Base-by-base conservation (phyloP, 2,329 filamentous ascomycete species). In the Xenosphaeropsis pyriputrescens region DNA sequence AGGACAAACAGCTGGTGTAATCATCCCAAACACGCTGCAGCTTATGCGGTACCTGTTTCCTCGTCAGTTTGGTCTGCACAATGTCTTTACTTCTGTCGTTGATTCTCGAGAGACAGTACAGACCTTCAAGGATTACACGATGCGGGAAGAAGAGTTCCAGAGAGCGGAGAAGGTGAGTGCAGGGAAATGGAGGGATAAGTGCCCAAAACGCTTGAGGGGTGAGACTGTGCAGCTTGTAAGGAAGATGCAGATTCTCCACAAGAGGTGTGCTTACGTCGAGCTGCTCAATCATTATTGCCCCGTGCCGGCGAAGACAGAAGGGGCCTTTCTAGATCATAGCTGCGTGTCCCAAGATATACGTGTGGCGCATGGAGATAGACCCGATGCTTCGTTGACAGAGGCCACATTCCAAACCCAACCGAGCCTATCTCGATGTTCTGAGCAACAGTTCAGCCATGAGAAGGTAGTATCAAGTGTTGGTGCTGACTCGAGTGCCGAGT, bases 1-100 rank as follows among this genome's bases (percentile, higher is more conserved):
- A 3, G 22, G 22, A 26, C 5, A 26, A 5, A 3, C 22, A 26
- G 5, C 22, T 26, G 22, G 12, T 42, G 57, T 31, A 43, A 60
- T 29, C 61, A 71, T 47, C 50, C 63, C 58, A 11, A 70, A 79
- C 44, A 82, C 76, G 0, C 52, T 75, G 9, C 83, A 81, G 47
- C 59, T 93, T 15, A 74, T 94, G 71, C 91, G 89, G 65, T 89
- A 96, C 57, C 77, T 98, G 1, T 98, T 98, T 48, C 91, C 91
- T 22, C 70, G 79, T 9, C 88, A 96, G 51, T 96, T 94, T 51
- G 74, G 75, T 12, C 63, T 98, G 3, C 85, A 93, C 52, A 98
- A 96, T 57, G 85, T 81, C n/a, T 95, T 96, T 53, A 85, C 77
- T 0, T 83, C 77, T 5, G 60, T 63, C 3, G 67, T 80, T 13